A percentile compares a stretch with the other conserved stretches of the same genome.
Evolutionary conservation across 106 monocot species (phyloP).

Genomic region (Dioscorea dumetorum): DNA sequence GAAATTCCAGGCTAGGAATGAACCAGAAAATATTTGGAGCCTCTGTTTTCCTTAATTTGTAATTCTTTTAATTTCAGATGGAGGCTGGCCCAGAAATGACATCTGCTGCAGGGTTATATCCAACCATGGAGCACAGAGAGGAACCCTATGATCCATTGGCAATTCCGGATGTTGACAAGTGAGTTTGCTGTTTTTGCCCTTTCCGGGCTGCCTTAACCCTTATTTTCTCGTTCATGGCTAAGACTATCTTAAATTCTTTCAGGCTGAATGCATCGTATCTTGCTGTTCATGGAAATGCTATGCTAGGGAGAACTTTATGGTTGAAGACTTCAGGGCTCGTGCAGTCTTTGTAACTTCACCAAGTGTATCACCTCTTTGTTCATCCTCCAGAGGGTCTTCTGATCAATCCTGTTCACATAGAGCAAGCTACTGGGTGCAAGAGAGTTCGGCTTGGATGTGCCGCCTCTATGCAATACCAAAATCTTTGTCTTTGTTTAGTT

Average conservation of each 20-base stretch:
- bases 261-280: conserved; percentile 85
- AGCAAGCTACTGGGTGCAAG: too few species aligned
- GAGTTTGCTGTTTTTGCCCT: conserved; percentile 4
- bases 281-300: conserved; percentile 68
- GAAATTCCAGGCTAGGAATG: too few species aligned
- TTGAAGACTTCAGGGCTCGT: conserved; percentile 46
- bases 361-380: not conserved
- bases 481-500: too few species aligned
- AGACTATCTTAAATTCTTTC: not conserved
- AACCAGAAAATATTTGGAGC: too few species aligned
- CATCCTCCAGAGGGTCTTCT: too few species aligned
- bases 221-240: not conserved
- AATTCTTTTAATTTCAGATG: conserved; percentile 24
- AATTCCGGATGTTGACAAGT: conserved; percentile 82
- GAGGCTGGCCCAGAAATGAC: conserved; percentile 57
- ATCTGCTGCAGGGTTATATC: conserved; percentile 31
- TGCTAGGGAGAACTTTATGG: conserved; percentile 82
- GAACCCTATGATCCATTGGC: conserved; percentile 71
- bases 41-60: too few species aligned
- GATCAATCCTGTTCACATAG: too few species aligned
- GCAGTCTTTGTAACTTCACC: not conserved
- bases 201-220: not conserved
- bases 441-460: too few species aligned
- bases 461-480: too few species aligned
- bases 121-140: conserved; percentile 55